phyloP scores from a whole-genome alignment of 2,329 filamentous ascomycete genomes.

The Botrytis hyacinthi region DNA sequence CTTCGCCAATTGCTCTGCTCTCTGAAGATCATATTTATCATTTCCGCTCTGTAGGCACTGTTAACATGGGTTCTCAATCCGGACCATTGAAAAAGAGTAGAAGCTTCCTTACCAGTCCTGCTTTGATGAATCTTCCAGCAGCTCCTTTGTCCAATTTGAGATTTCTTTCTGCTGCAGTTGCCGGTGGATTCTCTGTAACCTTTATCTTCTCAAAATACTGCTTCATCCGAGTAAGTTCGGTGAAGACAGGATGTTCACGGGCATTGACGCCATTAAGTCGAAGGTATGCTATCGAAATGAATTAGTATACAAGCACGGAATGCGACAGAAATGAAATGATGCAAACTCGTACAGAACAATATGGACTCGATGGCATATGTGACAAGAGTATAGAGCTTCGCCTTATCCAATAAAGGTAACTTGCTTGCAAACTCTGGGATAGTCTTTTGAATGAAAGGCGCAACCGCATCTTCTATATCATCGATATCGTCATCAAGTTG shows the following conservation, averaged over 20 bases:
- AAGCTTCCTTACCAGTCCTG: constrained; percentile 64
- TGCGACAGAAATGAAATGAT: not conserved
- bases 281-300: constrained; percentile 59
- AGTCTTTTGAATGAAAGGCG: constrained; percentile 66
- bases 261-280: constrained; percentile 76
- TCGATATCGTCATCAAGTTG: constrained; percentile 76
- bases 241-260: constrained; percentile 81
- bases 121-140: constrained; percentile 76
- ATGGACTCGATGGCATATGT: constrained; percentile 90
- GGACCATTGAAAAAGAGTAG: not conserved
- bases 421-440: constrained; percentile 70
- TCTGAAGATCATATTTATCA: constrained; percentile 50
- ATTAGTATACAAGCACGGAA: constrained; percentile 16
- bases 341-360: constrained; percentile 66
- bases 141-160: constrained; percentile 71
- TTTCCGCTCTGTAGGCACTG: constrained; percentile 40
- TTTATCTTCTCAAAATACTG: constrained; percentile 95
- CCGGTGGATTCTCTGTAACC: constrained; percentile 61
- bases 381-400: constrained; percentile 85
- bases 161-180: constrained; percentile 28
- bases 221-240: constrained; percentile 80
- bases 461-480: constrained; percentile 69
- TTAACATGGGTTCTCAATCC: constrained; percentile 19
- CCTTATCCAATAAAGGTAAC: constrained; percentile 88
- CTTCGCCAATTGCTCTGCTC: constrained; percentile 49